phyloP scores from a whole-genome alignment of 1,284 basidiomycete genomes.

The Irpex sp. region DNA sequence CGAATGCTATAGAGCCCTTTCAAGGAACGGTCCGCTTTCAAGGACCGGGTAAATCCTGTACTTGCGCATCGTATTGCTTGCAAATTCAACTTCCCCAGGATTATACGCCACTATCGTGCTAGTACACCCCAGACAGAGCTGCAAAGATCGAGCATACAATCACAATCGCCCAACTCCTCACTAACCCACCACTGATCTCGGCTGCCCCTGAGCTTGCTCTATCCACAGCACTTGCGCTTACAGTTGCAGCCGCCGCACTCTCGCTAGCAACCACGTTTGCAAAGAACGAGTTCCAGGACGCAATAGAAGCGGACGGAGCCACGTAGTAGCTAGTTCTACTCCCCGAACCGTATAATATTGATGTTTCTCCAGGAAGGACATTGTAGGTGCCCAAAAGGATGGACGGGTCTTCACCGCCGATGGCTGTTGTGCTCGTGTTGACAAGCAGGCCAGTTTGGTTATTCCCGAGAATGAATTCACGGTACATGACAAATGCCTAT shows the following conservation, averaged over 20 bases:
- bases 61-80: no score
- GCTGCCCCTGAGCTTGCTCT: background rate
- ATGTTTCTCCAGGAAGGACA: slow-evolving; percentile 9
- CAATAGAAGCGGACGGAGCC: slow-evolving; percentile 12
- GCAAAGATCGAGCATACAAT: no score
- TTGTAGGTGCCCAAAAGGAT: background rate
- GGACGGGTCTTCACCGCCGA: slow-evolving; percentile 9
- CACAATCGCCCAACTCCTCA: no score
- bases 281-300: slow-evolving; percentile 10
- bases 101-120: no score
- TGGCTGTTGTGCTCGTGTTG: slow-evolving; percentile 1
- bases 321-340: slow-evolving; percentile 3
- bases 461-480: slow-evolving; percentile 28
- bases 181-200: no score
- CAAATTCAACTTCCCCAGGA: no score
- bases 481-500: slow-evolving; percentile 14
- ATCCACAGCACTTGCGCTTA: background rate
- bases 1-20: no score
- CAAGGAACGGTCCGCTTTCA: no score
- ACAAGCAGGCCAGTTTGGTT: slow-evolving; percentile 25
- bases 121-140: no score
- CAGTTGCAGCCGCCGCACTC: background rate
- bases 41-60: no score
- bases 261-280: background rate
- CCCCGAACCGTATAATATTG: slow-evolving; percentile 7